Percentiles rank a stretch among this genome's conserved stretches.
phyloP scores from a whole-genome alignment of 179 eudicot species.

The Silene noctiflora region DNA sequence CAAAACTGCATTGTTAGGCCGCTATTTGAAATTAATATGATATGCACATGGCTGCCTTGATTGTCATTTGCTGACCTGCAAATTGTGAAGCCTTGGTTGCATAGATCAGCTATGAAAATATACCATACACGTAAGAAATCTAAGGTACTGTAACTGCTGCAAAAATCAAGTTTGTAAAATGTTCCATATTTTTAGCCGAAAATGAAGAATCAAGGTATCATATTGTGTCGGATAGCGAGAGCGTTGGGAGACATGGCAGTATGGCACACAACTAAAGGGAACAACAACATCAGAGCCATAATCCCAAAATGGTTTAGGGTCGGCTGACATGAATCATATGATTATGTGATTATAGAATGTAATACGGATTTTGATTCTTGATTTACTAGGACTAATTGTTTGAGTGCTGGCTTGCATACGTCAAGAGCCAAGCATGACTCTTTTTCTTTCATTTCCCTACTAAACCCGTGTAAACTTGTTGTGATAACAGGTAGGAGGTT shows the following conservation, averaged over 20 bases:
- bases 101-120: too few species aligned
- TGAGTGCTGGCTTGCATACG: not conserved
- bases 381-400: not conserved
- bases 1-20: not conserved
- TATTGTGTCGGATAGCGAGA: not conserved
- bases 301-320: too few species aligned
- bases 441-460: not conserved
- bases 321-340: too few species aligned
- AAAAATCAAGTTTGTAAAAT: not conserved
- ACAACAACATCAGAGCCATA: too few species aligned
- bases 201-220: not conserved
- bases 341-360: too few species aligned
- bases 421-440: not conserved
- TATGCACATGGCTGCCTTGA: not conserved
- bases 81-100: too few species aligned
- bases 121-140: too few species aligned
- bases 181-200: not conserved
- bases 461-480: not conserved
- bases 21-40: not conserved
- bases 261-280: not conserved
- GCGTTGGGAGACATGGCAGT: not conserved
- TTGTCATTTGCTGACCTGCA: not conserved
- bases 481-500: slow-evolving; percentile 79
- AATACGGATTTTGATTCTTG: too few species aligned
- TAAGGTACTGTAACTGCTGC: not conserved